These are phyloP conservation scores for Samsoniella hepiali DNA, from an alignment of 2,329 filamentous ascomycete species.

Conservation along the genomic window DNA sequence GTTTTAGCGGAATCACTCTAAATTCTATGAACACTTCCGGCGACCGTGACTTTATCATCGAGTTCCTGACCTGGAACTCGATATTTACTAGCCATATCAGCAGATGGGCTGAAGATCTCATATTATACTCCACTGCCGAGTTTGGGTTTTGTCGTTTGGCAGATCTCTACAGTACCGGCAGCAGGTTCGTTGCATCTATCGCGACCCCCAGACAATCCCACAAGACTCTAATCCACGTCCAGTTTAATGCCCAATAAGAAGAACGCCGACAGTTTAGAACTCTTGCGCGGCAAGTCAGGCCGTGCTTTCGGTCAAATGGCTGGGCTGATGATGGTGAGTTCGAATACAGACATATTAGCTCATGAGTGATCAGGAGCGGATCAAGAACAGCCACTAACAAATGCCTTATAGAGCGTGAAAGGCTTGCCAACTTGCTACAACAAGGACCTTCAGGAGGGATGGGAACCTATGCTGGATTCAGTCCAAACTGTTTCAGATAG, in stretches of 20 bases:
- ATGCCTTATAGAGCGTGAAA: constrained; percentile 41
- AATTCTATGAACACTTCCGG: constrained; percentile 70
- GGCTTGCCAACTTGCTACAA: constrained; percentile 73
- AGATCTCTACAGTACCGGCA: constrained; percentile 77
- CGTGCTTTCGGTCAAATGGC: constrained; percentile 78
- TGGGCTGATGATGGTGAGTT: constrained; percentile 60
- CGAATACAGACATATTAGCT: constrained; percentile 27
- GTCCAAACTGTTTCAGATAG: constrained; percentile 71
- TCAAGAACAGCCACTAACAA: constrained; percentile 30
- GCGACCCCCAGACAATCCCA: constrained; percentile 8
- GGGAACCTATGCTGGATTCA: constrained; percentile 72
- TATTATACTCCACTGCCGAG: constrained; percentile 74
- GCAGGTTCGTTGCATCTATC: constrained; percentile 36
- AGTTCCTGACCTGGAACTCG: constrained; percentile 67
- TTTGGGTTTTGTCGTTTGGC: constrained; percentile 74
- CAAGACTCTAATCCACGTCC: constrained; percentile 8
- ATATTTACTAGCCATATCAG: constrained; percentile 69
- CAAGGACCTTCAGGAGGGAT: constrained; percentile 74
- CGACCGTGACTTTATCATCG: constrained; percentile 70
- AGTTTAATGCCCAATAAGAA: constrained; percentile 75
- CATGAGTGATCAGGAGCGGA: constrained; percentile 25
- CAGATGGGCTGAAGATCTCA: constrained; percentile 78
- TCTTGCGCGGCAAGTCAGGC: constrained; percentile 73
- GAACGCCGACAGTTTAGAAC: constrained; percentile 69
- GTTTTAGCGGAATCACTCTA: constrained; percentile 64